phyloP scores from a whole-genome alignment of 2,329 filamentous ascomycete genomes.

The Cladosporium sp. region DNA sequence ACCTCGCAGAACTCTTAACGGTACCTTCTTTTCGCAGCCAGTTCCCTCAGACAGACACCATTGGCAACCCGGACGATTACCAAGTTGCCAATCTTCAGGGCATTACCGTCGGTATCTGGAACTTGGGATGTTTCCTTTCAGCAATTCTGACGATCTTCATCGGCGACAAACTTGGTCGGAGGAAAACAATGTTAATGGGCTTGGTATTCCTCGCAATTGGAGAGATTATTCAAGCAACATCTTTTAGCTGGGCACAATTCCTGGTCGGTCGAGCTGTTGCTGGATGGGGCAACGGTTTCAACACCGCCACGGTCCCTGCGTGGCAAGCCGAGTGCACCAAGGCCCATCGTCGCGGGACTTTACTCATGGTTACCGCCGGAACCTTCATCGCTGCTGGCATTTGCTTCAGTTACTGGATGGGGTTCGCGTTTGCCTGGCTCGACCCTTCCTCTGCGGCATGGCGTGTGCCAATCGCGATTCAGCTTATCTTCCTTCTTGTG shows the following conservation, averaged over 20 bases:
- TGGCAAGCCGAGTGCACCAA: slow-evolving; percentile 47
- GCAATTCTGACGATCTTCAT: slow-evolving; percentile 42
- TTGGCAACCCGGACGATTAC: slow-evolving; percentile 31
- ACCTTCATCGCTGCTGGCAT: slow-evolving; percentile 44
- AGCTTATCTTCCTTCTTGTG: slow-evolving; percentile 26
- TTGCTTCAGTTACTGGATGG: slow-evolving; percentile 40
- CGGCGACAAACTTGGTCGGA: slow-evolving; percentile 57
- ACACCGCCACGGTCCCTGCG: slow-evolving; percentile 40
- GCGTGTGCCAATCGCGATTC: slow-evolving; percentile 29
- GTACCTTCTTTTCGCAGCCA: slow-evolving; percentile 54
- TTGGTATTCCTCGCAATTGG: slow-evolving; percentile 56
- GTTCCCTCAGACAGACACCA: slow-evolving; percentile 39
- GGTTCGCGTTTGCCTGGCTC: slow-evolving; percentile 28
- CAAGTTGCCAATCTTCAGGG: slow-evolving; percentile 39
- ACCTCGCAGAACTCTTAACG: slow-evolving; percentile 53
- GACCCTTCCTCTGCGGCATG: slow-evolving; percentile 28
- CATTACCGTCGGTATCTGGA: slow-evolving; percentile 37
- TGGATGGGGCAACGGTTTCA: slow-evolving; percentile 44
- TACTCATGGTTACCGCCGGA: slow-evolving; percentile 47
- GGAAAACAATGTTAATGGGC: slow-evolving; percentile 57
- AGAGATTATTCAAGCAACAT: slow-evolving; percentile 54
- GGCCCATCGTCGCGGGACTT: slow-evolving; percentile 42
- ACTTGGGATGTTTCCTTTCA: slow-evolving; percentile 43
- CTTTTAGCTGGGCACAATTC: slow-evolving; percentile 43
- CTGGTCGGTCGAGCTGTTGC: slow-evolving; percentile 50